phyloP scores from a whole-genome alignment of 306 rosid species.

The Luffa acutangula region DNA sequence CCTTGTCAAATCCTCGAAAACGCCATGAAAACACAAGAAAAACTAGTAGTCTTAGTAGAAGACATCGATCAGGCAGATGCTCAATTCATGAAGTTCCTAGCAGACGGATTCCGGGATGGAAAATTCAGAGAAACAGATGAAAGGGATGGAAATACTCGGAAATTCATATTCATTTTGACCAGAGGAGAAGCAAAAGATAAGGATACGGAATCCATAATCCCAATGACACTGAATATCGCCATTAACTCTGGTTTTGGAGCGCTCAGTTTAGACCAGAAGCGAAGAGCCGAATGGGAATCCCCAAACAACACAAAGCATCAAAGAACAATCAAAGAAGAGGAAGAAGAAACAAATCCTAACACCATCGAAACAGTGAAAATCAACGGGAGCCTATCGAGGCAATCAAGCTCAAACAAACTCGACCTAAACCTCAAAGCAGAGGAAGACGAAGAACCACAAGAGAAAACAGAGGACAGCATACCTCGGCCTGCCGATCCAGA shows the following conservation, averaged over 20 bases:
- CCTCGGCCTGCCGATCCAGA: constrained; percentile 48
- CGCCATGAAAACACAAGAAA: constrained; percentile 42
- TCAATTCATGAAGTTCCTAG: constrained; percentile 47
- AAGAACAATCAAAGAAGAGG: constrained; percentile 41
- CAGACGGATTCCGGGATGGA: constrained; percentile 41
- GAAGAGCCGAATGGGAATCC: constrained; percentile 56
- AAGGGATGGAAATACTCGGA: constrained; percentile 21
- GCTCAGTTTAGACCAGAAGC: constrained; percentile 39
- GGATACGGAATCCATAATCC: constrained; percentile 34
- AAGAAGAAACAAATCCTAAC: constrained; percentile 16
- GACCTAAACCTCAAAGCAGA: constrained; percentile 72
- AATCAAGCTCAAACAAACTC: constrained; percentile 64
- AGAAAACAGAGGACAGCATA: constrained; percentile 30
- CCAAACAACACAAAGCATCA: constrained; percentile 36
- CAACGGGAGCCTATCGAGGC: constrained; percentile 42
- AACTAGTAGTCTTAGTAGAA: constrained; percentile 61
- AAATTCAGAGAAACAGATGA: constrained; percentile 34
- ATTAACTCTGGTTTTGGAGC: constrained; percentile 23
- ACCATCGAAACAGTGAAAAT: constrained; percentile 19
- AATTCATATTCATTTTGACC: constrained; percentile 46
- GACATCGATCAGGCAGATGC: constrained; percentile 56
- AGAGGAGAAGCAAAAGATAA: constrained; percentile 23
- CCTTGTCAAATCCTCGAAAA: constrained; percentile 22
- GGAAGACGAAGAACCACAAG: constrained; percentile 24
- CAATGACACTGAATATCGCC: constrained; percentile 40